Evolutionary conservation across 2,329 filamentous ascomycete genomes (phyloP).

Genomic region (Purpureocillium takamizusanense): DNA sequence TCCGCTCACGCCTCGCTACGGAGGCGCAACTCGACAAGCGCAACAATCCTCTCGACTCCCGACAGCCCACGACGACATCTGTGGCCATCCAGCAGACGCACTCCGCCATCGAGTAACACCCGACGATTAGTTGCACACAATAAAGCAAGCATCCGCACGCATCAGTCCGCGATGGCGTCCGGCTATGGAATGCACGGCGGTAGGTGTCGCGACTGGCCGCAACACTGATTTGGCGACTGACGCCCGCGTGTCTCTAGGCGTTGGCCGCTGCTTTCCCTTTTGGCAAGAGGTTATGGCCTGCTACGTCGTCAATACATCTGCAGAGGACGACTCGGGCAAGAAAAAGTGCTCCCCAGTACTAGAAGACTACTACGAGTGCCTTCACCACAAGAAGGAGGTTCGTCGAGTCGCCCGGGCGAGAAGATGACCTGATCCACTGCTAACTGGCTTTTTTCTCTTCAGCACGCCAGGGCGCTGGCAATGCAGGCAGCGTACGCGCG

Average conservation of each 20-base stretch:
- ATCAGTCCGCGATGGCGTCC: constrained; percentile 56
- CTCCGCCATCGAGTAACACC: too few species aligned
- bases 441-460: constrained; percentile 10
- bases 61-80: too few species aligned
- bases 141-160: too few species aligned
- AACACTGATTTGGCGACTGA: constrained; percentile 8
- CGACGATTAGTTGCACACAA: background rate
- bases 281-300: constrained; percentile 99
- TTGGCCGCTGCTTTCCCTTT: constrained; percentile 89
- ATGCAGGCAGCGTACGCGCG: constrained; percentile 82
- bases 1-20: too few species aligned
- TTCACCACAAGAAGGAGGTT: constrained; percentile 99
- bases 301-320: constrained; percentile 87
- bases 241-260: constrained; percentile 31
- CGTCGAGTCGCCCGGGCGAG: constrained; percentile 15
- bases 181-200: constrained; percentile 76
- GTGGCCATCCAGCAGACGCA: too few species aligned
- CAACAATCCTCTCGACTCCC: too few species aligned
- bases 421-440: background rate
- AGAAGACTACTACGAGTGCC: constrained; percentile 97
- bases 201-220: constrained; percentile 31
- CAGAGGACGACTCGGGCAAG: constrained; percentile 72
- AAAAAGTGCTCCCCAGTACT: constrained; percentile 77
- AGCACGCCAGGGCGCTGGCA: constrained; percentile 70
- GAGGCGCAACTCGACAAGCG: too few species aligned